Conservation (phyloP, 495 filamentous ascomycete genomes). For the Platismatia glauca region DNA sequence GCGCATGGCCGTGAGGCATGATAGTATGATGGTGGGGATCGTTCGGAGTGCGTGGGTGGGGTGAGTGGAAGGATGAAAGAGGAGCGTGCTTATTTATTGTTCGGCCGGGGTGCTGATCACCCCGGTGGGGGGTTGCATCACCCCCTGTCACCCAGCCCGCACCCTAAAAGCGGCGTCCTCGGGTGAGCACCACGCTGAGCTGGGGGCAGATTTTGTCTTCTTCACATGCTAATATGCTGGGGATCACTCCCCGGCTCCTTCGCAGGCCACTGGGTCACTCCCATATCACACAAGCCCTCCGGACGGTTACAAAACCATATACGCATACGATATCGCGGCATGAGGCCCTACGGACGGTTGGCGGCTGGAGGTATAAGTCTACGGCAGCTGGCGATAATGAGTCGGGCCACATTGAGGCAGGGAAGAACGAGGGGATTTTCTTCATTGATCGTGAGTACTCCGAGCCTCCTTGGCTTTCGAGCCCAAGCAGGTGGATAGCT, state of each 20-base stretch:
- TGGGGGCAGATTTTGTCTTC: too few relatives aligned
- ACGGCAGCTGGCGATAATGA: constrained; percentile 44
- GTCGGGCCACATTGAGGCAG: constrained; percentile 66
- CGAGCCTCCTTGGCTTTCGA: not conserved
- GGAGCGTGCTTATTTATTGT: too few relatives aligned
- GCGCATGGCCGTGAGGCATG: too few relatives aligned
- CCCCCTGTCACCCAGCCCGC: too few relatives aligned
- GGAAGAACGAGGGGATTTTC: constrained; percentile 65
- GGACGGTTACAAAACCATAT: not conserved
- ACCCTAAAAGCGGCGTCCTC: too few relatives aligned
- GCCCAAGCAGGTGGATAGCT: not conserved
- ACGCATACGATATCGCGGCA: not conserved
- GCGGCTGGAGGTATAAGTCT: constrained; percentile 25
- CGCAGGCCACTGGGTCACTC: not conserved
- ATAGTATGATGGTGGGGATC: too few relatives aligned
- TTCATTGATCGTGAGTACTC: constrained; percentile 74
- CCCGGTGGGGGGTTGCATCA: too few relatives aligned
- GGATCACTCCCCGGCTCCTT: not conserved
- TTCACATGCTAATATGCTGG: constrained; percentile 9
- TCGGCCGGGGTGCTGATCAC: too few relatives aligned
- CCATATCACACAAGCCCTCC: not conserved
- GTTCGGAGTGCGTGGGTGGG: too few relatives aligned
- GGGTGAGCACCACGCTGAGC: too few relatives aligned
- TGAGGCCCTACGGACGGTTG: not conserved
- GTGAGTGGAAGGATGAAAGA: too few relatives aligned